These are phyloP conservation scores for Cutaneotrichosporon curvatum DNA, from an alignment of 1,284 basidiomycete species.

Conservation along the genomic window DNA sequence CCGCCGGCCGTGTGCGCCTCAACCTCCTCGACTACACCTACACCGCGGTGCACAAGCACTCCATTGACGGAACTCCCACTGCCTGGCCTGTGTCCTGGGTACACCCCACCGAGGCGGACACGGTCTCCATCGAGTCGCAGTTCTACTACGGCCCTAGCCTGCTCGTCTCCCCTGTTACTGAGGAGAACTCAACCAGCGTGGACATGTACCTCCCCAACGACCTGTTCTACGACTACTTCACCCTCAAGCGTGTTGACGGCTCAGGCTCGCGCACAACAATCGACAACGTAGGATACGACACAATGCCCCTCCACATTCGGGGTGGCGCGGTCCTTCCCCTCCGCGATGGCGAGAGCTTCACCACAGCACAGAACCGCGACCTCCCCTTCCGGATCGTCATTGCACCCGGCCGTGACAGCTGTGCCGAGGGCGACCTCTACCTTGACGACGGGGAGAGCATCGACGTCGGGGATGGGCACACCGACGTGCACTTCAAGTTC, in stretches of 20 bases:
- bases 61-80: conserved; percentile 49
- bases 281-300: conserved; percentile 48
- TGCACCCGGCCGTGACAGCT: conserved; percentile 49
- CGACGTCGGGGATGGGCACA: conserved; percentile 45
- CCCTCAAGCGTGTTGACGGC: conserved; percentile 51
- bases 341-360: conserved; percentile 55
- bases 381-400: conserved; percentile 56
- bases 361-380: conserved; percentile 54
- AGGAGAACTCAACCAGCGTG: conserved; percentile 55
- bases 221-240: conserved; percentile 66
- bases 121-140: conserved; percentile 60
- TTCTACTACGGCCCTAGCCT: conserved; percentile 64
- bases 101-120: conserved; percentile 62
- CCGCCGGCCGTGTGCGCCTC: conserved; percentile 53
- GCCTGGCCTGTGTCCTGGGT: conserved; percentile 63
- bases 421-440: conserved; percentile 55
- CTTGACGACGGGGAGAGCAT: conserved; percentile 57
- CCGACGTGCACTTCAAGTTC: conserved; percentile 51
- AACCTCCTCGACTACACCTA: conserved; percentile 65
- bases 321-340: conserved; percentile 56
- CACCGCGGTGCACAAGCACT: conserved; percentile 59
- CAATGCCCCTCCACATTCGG: conserved; percentile 61
- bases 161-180: conserved; percentile 65
- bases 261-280: conserved; percentile 21
- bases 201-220: conserved; percentile 48